These are phyloP conservation scores for Xylaria telfairii DNA, from an alignment of 495 filamentous ascomycete genomes.

Conservation along the genomic window DNA sequence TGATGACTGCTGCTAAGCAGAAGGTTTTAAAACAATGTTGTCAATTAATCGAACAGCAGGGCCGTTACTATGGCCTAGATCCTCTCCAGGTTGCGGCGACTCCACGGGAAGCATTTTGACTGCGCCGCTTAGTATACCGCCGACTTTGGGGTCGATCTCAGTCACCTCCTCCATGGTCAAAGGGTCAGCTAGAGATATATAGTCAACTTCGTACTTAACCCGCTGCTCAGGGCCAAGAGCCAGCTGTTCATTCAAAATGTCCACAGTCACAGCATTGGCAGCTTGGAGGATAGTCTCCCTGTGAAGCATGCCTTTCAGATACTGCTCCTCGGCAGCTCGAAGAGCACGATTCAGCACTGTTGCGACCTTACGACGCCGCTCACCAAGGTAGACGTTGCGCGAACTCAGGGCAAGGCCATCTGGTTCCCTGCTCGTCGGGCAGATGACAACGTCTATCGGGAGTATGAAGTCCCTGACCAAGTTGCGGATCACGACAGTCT, in stretches of 20 bases:
- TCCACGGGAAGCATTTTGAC: slow-evolving; percentile 88
- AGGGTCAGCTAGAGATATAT: slow-evolving; percentile 85
- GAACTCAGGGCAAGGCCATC: slow-evolving; percentile 95
- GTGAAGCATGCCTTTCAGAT: slow-evolving; percentile 59
- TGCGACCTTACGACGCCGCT: slow-evolving; percentile 71
- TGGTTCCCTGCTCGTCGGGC: slow-evolving; percentile 73
- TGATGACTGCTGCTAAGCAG: slow-evolving; percentile 9
- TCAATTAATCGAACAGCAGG: slow-evolving; percentile 86
- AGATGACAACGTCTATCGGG: slow-evolving; percentile 75
- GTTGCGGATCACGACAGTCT: slow-evolving; percentile 85
- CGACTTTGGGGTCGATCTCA: slow-evolving; percentile 66
- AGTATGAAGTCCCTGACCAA: slow-evolving; percentile 90
- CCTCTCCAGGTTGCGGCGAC: slow-evolving; percentile 68
- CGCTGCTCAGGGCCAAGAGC: slow-evolving; percentile 65
- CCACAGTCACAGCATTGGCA: slow-evolving; percentile 60
- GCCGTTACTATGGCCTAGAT: slow-evolving; percentile 71
- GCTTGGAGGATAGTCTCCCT: slow-evolving; percentile 71
- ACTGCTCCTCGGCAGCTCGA: slow-evolving; percentile 71
- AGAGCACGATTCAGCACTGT: slow-evolving; percentile 73
- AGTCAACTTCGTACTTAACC: slow-evolving; percentile 82
- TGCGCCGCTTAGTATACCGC: slow-evolving; percentile 86
- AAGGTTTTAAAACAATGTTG: slow-evolving; percentile 78
- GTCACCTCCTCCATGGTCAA: slow-evolving; percentile 78
- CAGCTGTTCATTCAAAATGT: slow-evolving; percentile 65
- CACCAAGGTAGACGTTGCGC: slow-evolving; percentile 90